Conservation (phyloP, 768 basidiomycete species). For the Phylloporus arenicola region DNA sequence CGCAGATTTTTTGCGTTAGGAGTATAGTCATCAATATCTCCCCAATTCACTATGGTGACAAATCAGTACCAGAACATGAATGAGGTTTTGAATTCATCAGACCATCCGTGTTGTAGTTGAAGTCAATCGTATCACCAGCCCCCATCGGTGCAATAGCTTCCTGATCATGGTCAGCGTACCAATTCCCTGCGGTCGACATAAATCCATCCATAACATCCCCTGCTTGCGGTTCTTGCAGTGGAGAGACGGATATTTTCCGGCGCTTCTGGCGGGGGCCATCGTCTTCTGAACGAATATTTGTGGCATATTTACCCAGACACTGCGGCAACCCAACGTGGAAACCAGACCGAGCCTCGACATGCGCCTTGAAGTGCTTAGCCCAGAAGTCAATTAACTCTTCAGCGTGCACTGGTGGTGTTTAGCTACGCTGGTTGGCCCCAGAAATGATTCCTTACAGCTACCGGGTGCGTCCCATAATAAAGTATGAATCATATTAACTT, state of each 20-base stretch:
- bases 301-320: slow-evolving; percentile 10
- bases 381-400: slow-evolving; percentile 68
- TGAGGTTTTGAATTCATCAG: slow-evolving; percentile 1
- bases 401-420: slow-evolving; percentile 48
- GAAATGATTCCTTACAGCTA: slow-evolving; percentile 45
- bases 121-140: slow-evolving; percentile 14
- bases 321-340: slow-evolving; percentile 5
- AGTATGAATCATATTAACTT: slow-evolving; percentile 49
- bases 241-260: slow-evolving; percentile 32
- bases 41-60: slow-evolving; percentile 21
- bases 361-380: slow-evolving; percentile 64
- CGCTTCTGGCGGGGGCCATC: slow-evolving; percentile 43
- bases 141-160: slow-evolving; percentile 4
- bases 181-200: slow-evolving; percentile 6
- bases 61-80: slow-evolving; percentile 6
- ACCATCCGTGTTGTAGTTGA: slow-evolving; percentile 24
- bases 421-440: neutral
- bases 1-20: slow-evolving; percentile 28
- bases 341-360: slow-evolving; percentile 56
- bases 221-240: neutral
- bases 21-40: slow-evolving; percentile 12
- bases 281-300: slow-evolving; percentile 24
- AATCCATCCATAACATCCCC: neutral
- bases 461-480: slow-evolving; percentile 64
- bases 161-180: slow-evolving; percentile 12